A percentile compares a stretch with the other conserved stretches of the same genome.
These are phyloP conservation scores for Naganishia vaughanmartiniae DNA, from an alignment of 768 basidiomycete species.

Conservation along the genomic window DNA sequence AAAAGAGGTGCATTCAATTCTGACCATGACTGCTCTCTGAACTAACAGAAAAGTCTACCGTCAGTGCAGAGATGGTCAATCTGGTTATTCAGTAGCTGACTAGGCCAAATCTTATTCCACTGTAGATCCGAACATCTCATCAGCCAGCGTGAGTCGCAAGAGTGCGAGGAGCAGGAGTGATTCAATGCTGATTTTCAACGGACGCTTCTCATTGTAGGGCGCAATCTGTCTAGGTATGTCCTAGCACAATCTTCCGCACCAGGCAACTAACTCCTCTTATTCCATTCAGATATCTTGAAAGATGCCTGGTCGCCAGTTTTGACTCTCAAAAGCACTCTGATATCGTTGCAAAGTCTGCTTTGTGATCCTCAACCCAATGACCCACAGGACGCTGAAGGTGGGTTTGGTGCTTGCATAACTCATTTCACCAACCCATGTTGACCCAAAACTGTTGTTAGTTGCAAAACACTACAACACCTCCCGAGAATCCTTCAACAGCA, in stretches of 20 bases:
- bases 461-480: conserved; percentile 94
- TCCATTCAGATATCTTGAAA: conserved; percentile 56
- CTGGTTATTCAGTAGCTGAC: not conserved
- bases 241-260: not conserved
- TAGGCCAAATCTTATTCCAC: conserved; percentile 68
- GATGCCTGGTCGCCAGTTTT: conserved; percentile 63
- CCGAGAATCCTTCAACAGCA: conserved; percentile 80
- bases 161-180: too few species aligned
- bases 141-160: conserved; percentile 60
- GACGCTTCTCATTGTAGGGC: conserved; percentile 54
- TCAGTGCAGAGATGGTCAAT: not conserved
- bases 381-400: conserved; percentile 87
- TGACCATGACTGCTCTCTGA: not conserved
- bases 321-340: conserved; percentile 91
- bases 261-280: conserved; percentile 52
- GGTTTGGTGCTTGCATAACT: conserved; percentile 10
- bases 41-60: conserved; percentile 10
- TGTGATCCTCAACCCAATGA: conserved; percentile 94
- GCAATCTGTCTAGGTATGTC: conserved; percentile 86
- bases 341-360: conserved; percentile 86
- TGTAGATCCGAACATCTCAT: conserved; percentile 80
- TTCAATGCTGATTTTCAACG: not conserved
- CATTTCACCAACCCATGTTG: not conserved
- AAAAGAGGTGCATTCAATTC: not conserved
- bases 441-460: conserved; percentile 55